Base-by-base conservation (phyloP, 164 flowering plant genomes). In the Taxillus chinensis region DNA sequence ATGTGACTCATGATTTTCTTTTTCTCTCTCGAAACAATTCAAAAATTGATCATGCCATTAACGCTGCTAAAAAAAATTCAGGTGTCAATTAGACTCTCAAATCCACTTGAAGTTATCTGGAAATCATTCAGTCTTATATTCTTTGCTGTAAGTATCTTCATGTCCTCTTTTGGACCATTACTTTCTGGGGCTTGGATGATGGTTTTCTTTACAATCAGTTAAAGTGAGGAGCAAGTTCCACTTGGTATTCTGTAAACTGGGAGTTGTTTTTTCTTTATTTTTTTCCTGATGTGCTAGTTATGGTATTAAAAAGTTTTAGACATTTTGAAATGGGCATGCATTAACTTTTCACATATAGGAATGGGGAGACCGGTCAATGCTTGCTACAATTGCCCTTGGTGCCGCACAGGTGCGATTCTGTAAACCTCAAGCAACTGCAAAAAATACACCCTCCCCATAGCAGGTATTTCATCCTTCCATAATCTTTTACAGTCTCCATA, bases 321-420 rank as follows among this genome's bases (percentile, higher is more conserved):
- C 39, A 41, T 27, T 9, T 9, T 8, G 54, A 45, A 58, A 39
- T 8, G 17, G 10, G 39, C 39, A 15, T 17, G 37, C 49, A 27
- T 7, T 45, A 37, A 5, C 13, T n/a, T 12, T 7, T 42, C 70
- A 53, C 14, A 27, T 61, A 16, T 43, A 93, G 99, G 99, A 93
- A 87, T 93, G 99, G 99, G 97, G 99, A 55, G 99, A 93, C 61
- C 95, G 97, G 40, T 93, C 99, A 9, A 93, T 93, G 99, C 95
- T 93, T 62, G 97, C 99, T 56, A 93, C 99, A 56, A 86, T 93
- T 65, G 97, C 99, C 65, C 83, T 93, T 60, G 99, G 93, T 68
- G 99, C 99, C 43, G 97, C 97, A 8, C 97, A 93, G 99, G 99
- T 93, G 60, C n/a, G 40, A n/a, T 59, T 50, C 73, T 57, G 15